Evolutionary conservation across 257 asterid genomes (phyloP).

Genomic region (Nicotiana otophora): DNA sequence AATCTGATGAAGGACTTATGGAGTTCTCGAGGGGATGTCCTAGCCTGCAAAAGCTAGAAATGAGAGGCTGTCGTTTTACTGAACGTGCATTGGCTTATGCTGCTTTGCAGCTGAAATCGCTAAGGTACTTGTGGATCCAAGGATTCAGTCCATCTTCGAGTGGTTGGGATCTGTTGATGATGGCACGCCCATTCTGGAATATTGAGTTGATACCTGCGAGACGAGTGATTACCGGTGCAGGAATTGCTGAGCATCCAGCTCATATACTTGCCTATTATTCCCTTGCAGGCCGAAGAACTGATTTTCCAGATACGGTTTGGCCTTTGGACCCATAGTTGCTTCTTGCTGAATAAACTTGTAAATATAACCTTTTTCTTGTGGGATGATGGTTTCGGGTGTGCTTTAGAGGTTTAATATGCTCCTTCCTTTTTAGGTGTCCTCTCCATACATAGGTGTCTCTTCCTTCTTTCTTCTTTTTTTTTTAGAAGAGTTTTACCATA

Average conservation of each 20-base stretch:
- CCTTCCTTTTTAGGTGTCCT: background rate
- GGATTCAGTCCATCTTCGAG: conserved; percentile 51
- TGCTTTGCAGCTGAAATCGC: conserved; percentile 38
- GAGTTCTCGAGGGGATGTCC: conserved; percentile 82
- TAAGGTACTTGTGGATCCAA: conserved; percentile 84
- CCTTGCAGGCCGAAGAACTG: conserved; percentile 81
- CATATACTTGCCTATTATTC: conserved; percentile 88
- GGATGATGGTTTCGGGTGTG: background rate
- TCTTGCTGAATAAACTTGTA: conserved; percentile 12
- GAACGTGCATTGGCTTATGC: conserved; percentile 71
- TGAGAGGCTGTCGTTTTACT: conserved; percentile 79
- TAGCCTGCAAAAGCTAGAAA: conserved; percentile 63
- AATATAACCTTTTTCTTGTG: background rate
- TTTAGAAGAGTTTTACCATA: background rate
- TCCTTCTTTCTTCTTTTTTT: background rate
- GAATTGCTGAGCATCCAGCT: conserved; percentile 54
- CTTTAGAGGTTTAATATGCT: background rate
- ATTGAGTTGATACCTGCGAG: conserved; percentile 74
- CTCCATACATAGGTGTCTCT: background rate
- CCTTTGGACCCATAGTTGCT: conserved; percentile 37
- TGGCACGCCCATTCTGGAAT: conserved; percentile 77
- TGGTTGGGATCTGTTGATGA: conserved; percentile 41
- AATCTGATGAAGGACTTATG: conserved; percentile 67
- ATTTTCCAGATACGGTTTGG: conserved; percentile 54
- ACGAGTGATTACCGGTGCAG: conserved; percentile 18